A percentile compares a stretch with the other conserved stretches of the same genome.
Evolutionary conservation across 139 green algal species (phyloP).

Genomic region (Ulvella scutata): DNA sequence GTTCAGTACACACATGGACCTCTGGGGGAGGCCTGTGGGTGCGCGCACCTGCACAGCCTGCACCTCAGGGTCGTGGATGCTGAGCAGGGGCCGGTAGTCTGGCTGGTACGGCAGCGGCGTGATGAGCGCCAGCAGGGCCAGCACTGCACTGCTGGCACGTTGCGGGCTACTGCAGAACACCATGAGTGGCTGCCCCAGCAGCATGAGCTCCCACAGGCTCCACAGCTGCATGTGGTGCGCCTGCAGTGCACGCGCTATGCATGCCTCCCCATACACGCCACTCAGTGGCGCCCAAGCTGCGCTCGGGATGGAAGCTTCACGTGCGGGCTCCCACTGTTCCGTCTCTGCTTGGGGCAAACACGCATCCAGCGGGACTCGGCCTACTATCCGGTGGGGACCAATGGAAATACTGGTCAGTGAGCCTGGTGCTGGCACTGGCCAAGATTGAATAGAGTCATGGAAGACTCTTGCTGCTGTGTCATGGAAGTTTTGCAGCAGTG

Average conservation of each 20-base stretch:
- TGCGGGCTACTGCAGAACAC: neutral
- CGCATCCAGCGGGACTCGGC: neutral
- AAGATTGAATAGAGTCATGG: neutral
- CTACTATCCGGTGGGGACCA: neutral
- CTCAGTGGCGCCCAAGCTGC: neutral
- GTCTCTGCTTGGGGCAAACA: neutral
- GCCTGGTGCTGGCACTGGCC: neutral
- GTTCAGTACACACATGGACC: neutral
- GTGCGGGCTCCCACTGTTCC: neutral
- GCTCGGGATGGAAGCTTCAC: neutral
- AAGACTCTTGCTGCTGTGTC: neutral
- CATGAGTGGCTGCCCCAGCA: neutral
- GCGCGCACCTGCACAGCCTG: neutral
- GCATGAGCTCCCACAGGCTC: constrained; percentile 3
- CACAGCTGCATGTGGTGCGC: neutral
- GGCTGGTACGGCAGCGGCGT: neutral
- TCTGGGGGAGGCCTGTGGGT: neutral
- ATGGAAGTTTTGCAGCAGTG: neutral
- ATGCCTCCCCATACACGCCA: neutral
- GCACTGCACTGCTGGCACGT: neutral
- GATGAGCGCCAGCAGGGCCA: neutral
- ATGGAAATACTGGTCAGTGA: neutral
- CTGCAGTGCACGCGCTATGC: too few relatives aligned
- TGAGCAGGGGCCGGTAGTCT: neutral
- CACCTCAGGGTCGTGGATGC: neutral